Percentiles rank a stretch among this genome's conserved stretches.
phyloP scores from a whole-genome alignment of 805 yeast species.

The Saccharomycopsis capsularis region DNA sequence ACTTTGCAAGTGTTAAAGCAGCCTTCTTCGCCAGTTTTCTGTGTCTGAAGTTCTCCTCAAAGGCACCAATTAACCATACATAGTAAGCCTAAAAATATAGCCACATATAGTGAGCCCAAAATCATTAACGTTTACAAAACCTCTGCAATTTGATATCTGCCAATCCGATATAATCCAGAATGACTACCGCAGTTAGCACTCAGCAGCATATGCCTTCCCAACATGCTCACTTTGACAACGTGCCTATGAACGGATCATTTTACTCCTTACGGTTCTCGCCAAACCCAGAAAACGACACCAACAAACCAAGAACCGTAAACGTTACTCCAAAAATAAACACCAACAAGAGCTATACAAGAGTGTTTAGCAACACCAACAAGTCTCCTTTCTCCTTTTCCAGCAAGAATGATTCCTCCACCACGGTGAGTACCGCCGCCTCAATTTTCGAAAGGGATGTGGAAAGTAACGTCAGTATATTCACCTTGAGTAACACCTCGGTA shows the following conservation, averaged over 20 bases:
- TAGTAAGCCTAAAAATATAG: too few relatives aligned
- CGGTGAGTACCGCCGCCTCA: constrained; percentile 11
- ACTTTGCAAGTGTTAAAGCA: too few relatives aligned
- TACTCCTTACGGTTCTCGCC: not conserved
- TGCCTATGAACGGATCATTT: not conserved
- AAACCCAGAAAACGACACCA: not conserved
- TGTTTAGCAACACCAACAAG: not conserved
- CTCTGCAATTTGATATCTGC: too few relatives aligned
- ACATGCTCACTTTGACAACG: not conserved
- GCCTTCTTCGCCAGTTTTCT: too few relatives aligned
- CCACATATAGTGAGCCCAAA: too few relatives aligned
- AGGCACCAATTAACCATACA: too few relatives aligned
- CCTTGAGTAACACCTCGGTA: constrained; percentile 11
- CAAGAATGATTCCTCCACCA: constrained; percentile 8
- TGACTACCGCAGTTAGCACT: not conserved
- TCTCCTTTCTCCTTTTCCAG: constrained; percentile 3
- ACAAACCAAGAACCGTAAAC: constrained; percentile 10
- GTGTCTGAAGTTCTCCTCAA: too few relatives aligned
- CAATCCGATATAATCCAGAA: too few relatives aligned
- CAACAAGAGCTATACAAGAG: not conserved
- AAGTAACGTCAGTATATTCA: constrained; percentile 6
- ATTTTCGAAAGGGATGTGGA: constrained; percentile 22
- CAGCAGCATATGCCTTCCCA: not conserved
- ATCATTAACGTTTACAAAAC: not conserved
- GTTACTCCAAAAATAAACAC: constrained; percentile 2